A percentile compares a stretch with the other conserved stretches of the same genome.
Conservation (phyloP, 164 flowering plant species). For the Pachysandra terminalis region DNA sequence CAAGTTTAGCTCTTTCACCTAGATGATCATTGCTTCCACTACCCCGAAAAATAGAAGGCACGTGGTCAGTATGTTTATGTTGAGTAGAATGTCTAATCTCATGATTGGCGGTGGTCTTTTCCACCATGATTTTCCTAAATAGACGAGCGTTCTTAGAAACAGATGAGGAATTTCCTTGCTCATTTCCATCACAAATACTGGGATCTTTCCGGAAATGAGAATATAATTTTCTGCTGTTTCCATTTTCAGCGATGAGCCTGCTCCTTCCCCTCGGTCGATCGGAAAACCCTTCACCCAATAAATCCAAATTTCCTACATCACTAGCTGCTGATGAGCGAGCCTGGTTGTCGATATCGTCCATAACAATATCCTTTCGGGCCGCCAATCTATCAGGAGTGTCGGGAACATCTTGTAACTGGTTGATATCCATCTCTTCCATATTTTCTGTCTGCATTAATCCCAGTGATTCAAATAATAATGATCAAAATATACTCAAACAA, state of each 20-base stretch:
- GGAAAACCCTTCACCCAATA: conserved; percentile 12
- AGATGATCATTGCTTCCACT: not conserved
- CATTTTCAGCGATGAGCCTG: conserved; percentile 17
- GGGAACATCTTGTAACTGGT: conserved; percentile 51
- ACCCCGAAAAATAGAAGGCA: not conserved
- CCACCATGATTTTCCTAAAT: conserved; percentile 20
- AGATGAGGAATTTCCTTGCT: conserved; percentile 12
- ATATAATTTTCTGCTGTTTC: conserved; percentile 14
- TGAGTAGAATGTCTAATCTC: conserved; percentile 11
- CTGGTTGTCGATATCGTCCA: conserved; percentile 14
- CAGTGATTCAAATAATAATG: too few relatives aligned
- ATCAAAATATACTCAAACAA: too few relatives aligned
- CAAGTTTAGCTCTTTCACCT: conserved; percentile 18
- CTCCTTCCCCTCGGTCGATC: conserved; percentile 15
- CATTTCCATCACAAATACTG: conserved; percentile 12
- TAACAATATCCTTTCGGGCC: conserved; percentile 5
- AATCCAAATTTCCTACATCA: conserved; percentile 13
- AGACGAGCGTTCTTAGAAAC: conserved; percentile 19
- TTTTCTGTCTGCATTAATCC: conserved; percentile 34
- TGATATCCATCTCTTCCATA: conserved; percentile 56
- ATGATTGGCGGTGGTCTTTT: conserved; percentile 10
- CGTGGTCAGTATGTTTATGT: conserved; percentile 13
- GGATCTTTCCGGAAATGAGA: conserved; percentile 5
- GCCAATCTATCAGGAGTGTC: conserved; percentile 77
- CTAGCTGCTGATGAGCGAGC: conserved; percentile 10